Base-by-base conservation (phyloP, 2,329 filamentous ascomycete species). In the Pyrenochaeta sp. region DNA sequence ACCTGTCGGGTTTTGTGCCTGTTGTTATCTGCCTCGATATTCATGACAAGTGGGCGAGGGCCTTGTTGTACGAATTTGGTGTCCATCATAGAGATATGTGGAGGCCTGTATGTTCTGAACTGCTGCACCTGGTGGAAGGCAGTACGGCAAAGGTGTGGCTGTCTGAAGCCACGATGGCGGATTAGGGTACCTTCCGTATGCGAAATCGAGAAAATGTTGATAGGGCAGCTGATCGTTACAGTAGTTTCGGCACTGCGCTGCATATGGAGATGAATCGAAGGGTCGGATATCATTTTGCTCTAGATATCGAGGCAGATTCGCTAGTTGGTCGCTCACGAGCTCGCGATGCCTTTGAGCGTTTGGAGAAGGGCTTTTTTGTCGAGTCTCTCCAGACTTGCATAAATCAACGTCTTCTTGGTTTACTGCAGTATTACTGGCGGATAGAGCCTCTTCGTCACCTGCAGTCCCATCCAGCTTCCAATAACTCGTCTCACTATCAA, bases 401-500 rank as follows among this genome's bases (percentile, higher is more conserved):
- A 1, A 2, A 2, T 27, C 4, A 7, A 7, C n/a, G 3, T 39
- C 7, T 23, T 23, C 36, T 23, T 14, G 36, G 2, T 2, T n/a
- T 3, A 39, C 5, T 0, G 14, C 10, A 6, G 23, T n/a, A 7
- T 30, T 15, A 14, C 15, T 17, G 23, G 15, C 5, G 18, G 4
- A 39, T 15, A 2, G 2, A 4, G 14, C 14, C 17, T 39, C 36
- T 18, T 29, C 18, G 17, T 18, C 23, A 3, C 17, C 14, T 3
- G 7, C n/a, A 12, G 40, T 49, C 37, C 9, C 5, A 30, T 17
- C 12, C 1, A 11, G 17, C 11, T 1, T 37, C 27, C n/a, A 14
- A 6, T 15, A 27, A 21, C 12, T 49, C 51, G 45, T 54, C 11
- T 41, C 30, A 2, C 36, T 49, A 3, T 56, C 49, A 10, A 44